Conservation (phyloP, 2,329 filamentous ascomycete genomes). For the Dothistroma septosporum region DNA sequence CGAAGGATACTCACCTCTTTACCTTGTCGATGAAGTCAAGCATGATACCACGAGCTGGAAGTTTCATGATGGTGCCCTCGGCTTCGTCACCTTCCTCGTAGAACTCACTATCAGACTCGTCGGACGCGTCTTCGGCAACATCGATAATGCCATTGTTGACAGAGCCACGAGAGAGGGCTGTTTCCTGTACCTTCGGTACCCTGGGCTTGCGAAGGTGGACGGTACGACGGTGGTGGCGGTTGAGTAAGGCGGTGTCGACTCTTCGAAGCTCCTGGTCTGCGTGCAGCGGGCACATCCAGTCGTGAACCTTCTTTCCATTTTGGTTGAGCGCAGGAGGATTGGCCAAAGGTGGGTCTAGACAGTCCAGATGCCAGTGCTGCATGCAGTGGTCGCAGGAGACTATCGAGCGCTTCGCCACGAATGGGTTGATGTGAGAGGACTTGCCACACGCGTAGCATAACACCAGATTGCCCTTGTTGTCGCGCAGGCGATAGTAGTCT, state of each 20-base stretch:
- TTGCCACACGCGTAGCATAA: conserved; percentile 73
- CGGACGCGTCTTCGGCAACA: conserved; percentile 40
- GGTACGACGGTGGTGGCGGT: conserved; percentile 28
- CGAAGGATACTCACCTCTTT: conserved; percentile 41
- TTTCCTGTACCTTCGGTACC: conserved; percentile 46
- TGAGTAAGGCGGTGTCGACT: conserved; percentile 43
- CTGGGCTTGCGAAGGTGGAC: conserved; percentile 50
- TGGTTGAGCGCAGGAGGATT: conserved; percentile 62
- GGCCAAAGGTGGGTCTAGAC: conserved; percentile 76
- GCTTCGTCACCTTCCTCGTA: conserved; percentile 36
- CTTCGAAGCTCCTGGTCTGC: conserved; percentile 67
- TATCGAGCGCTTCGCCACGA: conserved; percentile 58
- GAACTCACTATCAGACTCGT: conserved; percentile 45
- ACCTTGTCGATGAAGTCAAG: conserved; percentile 60
- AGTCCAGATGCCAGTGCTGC: conserved; percentile 87
- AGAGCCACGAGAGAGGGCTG: conserved; percentile 57
- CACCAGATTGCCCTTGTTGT: conserved; percentile 68
- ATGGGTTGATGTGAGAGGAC: conserved; percentile 44
- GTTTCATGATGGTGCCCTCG: conserved; percentile 39
- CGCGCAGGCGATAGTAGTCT: conserved; percentile 44
- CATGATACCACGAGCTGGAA: conserved; percentile 46
- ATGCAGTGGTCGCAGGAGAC: conserved; percentile 82
- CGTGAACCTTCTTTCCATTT: conserved; percentile 56
- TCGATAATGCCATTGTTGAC: conserved; percentile 49
- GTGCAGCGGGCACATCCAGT: conserved; percentile 88